A percentile compares a stretch with the other conserved stretches of the same genome.
These are phyloP conservation scores for Eleusine indica DNA, from an alignment of 176 grass and related monocot species.

Conservation along the genomic window DNA sequence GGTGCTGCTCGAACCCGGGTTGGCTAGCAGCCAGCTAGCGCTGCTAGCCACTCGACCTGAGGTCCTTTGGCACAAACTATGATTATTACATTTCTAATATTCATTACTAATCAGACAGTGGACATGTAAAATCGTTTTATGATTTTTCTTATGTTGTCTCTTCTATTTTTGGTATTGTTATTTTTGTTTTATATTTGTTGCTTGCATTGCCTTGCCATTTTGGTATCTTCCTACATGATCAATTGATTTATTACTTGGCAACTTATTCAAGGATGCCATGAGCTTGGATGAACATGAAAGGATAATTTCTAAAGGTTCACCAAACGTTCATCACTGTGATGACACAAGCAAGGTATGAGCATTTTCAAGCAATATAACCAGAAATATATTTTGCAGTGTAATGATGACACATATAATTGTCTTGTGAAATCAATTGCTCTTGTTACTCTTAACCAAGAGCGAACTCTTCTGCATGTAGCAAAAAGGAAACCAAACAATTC, in stretches of 20 bases:
- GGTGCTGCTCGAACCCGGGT: too few relatives aligned
- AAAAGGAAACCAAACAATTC: not conserved
- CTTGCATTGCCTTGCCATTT: not conserved
- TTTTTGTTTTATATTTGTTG: conserved; percentile 4
- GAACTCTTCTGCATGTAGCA: not conserved
- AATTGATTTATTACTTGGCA: conserved; percentile 23
- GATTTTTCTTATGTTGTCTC: conserved; percentile 11
- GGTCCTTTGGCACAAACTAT: not conserved
- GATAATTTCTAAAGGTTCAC: conserved; percentile 65
- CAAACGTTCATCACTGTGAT: conserved; percentile 76
- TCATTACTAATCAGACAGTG: not conserved
- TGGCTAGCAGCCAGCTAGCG: too few relatives aligned
- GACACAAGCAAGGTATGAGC: conserved; percentile 83
- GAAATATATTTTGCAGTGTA: conserved; percentile 20
- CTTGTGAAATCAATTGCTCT: not conserved
- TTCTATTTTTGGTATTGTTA: conserved; percentile 22
- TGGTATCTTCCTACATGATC: not conserved
- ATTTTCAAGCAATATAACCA: conserved; percentile 22
- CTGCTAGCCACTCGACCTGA: too few relatives aligned
- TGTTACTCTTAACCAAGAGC: not conserved
- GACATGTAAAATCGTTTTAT: not conserved
- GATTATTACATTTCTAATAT: conserved; percentile 1
- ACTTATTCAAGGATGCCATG: conserved; percentile 73
- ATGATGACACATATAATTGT: not conserved
- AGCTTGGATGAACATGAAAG: conserved; percentile 80